Conservation (phyloP, 768 basidiomycete genomes). For the Macrolepiota dolichaula region DNA sequence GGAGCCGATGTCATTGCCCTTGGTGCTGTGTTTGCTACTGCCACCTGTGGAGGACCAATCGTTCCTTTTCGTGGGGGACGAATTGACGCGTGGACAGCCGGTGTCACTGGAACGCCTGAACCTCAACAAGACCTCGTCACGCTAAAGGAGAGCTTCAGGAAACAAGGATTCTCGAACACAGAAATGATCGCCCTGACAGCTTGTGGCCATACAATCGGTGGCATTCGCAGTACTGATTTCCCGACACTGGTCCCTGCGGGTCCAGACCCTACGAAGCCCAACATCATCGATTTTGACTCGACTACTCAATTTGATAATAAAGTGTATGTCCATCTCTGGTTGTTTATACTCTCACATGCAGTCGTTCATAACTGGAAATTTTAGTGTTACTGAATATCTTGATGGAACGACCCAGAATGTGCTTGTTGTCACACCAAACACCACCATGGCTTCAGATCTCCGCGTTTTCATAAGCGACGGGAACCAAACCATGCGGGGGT, state of each 20-base stretch:
- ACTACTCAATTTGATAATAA: conserved; percentile 39
- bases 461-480: conserved; percentile 31
- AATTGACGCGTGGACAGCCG: conserved; percentile 34
- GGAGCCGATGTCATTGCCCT: conserved; percentile 43
- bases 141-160: conserved; percentile 35
- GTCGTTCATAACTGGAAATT: neutral
- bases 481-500: conserved; percentile 31
- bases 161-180: conserved; percentile 38
- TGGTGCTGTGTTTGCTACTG: conserved; percentile 32
- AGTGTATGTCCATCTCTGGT: conserved; percentile 23
- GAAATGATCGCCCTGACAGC: conserved; percentile 51
- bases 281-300: conserved; percentile 36
- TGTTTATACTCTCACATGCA: neutral
- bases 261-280: conserved; percentile 19
- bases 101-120: conserved; percentile 37
- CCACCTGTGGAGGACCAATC: conserved; percentile 44
- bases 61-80: conserved; percentile 41
- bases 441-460: conserved; percentile 32
- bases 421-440: conserved; percentile 30
- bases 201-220: conserved; percentile 50
- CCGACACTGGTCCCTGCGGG: conserved; percentile 38
- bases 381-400: conserved; percentile 33
- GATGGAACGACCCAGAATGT: conserved; percentile 31
- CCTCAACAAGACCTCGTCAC: conserved; percentile 38
- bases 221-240: conserved; percentile 43